These are phyloP conservation scores for Phytophthora quininea DNA, from an alignment of 352 stramenopile genomes.

Conservation along the genomic window DNA sequence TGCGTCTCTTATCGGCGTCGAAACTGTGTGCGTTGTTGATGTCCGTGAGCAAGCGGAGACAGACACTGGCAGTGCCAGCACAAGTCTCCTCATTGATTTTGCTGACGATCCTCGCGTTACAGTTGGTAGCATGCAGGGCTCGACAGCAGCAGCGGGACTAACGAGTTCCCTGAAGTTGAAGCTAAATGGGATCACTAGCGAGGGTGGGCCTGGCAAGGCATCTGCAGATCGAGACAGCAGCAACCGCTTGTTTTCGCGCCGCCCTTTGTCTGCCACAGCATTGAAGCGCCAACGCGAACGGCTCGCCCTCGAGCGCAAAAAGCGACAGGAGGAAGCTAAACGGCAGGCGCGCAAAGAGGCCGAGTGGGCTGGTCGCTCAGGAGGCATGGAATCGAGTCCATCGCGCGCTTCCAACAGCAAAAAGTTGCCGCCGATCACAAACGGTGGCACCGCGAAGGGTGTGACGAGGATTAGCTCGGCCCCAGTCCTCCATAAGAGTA, in stretches of 20 bases:
- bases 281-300: conserved; percentile 83
- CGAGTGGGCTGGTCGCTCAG: conserved; percentile 78
- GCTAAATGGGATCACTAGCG: conserved; percentile 36
- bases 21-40: conserved; percentile 95
- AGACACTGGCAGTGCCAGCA: conserved; percentile 27
- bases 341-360: conserved; percentile 69
- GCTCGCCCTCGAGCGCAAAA: conserved; percentile 58
- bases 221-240: conserved; percentile 62
- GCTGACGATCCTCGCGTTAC: conserved; percentile 29
- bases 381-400: conserved; percentile 64
- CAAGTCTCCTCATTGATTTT: conserved; percentile 31
- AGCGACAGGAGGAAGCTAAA: conserved; percentile 67
- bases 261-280: conserved; percentile 61
- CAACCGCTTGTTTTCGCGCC: conserved; percentile 62
- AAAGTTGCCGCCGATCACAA: conserved; percentile 70
- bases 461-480: conserved; percentile 69
- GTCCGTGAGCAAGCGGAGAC: conserved; percentile 83
- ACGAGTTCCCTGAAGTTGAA: conserved; percentile 68
- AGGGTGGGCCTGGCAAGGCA: conserved; percentile 6
- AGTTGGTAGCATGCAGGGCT: background rate
- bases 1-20: conserved; percentile 81
- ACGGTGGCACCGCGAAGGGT: conserved; percentile 21
- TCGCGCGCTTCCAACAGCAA: conserved; percentile 40
- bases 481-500: conserved; percentile 66
- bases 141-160: conserved; percentile 20